Conservation (phyloP, 163 green algal genomes). For the Chlorella variabilis region DNA sequence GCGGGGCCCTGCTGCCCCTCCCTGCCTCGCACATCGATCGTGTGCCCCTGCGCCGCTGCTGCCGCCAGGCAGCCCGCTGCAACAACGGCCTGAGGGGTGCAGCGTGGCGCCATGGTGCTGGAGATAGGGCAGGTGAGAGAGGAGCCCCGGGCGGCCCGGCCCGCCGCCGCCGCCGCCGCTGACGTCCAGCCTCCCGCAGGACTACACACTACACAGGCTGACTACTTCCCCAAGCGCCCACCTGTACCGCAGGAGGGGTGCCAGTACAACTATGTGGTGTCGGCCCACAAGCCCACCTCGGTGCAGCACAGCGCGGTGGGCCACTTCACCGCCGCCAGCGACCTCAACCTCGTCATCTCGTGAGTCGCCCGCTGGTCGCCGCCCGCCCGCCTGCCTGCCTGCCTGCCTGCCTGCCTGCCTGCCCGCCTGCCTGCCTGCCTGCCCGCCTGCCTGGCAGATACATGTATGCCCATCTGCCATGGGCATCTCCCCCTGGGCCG, state of each 20-base stretch:
- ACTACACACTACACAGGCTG: too few species aligned
- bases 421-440: too few species aligned
- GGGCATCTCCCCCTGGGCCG: too few species aligned
- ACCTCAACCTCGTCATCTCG: slow-evolving; percentile 95
- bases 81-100: neutral
- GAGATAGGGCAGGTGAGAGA: neutral
- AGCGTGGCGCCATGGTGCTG: neutral
- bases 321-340: slow-evolving; percentile 82
- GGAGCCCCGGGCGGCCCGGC: too few species aligned
- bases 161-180: too few species aligned
- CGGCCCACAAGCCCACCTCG: slow-evolving; percentile 91
- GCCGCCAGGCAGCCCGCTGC: neutral
- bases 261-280: slow-evolving; percentile 87
- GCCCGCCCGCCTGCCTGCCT: neutral
- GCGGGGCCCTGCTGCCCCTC: too few species aligned
- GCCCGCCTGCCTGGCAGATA: too few species aligned
- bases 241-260: neutral
- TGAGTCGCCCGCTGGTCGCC: slow-evolving; percentile 51
- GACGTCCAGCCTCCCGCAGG: too few species aligned
- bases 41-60: too few species aligned
- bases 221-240: too few species aligned
- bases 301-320: slow-evolving; percentile 89
- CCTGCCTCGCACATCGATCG: too few species aligned
- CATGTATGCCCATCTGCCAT: too few species aligned
- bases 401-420: neutral